Evolutionary conservation across 176 grass and related monocot species (phyloP), one percentile per base, ranked within the genome.

Genomic region (Luzula sylvatica): DNA sequence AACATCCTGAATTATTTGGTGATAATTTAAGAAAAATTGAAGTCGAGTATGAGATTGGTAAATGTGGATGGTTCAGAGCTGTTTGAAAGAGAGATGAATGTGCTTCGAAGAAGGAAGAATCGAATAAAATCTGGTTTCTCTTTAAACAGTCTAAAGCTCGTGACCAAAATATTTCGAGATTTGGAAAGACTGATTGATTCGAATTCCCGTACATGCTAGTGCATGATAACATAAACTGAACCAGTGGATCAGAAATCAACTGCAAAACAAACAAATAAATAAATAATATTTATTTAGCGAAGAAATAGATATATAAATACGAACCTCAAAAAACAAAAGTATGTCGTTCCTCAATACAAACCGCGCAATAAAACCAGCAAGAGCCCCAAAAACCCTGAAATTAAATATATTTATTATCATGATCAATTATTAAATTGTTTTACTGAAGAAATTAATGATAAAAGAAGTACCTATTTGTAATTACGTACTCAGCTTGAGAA

Each of bases 281-380:
- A 50, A 20, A 15, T 42, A 20, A 4, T 44, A 54, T 3, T 16
- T 52, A 48, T 43, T 63, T 25, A 39, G 50, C 14, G 50, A 52
- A 61, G 0, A 71, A 39, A 8, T 19, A 0, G 6, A 20, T 14
- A 42, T 53, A 8, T 35, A 54, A 35, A 11, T 27, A 53, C 68
- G 66, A 45, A 89, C 86, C 86, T 89, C 57, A 14, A 83, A 56
- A 20, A 77, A 64, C 28, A 73, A 65, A 65, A 73, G 28, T 30
- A 80, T 48, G 44, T 76, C 68, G 50, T 77, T 38, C 46, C 50
- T 56, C 13, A 43, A 47, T 18, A 38, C 11, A 42, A 83, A 39
- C 50, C 48, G 57, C 3, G 59, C 63, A 48, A 52, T n/a, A 38
- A 80, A 73, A 16, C 28, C 52, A 40, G 55, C 61, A 24, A 89